Conservation (phyloP, 2,329 filamentous ascomycete genomes). For the Exophiala sp. region DNA sequence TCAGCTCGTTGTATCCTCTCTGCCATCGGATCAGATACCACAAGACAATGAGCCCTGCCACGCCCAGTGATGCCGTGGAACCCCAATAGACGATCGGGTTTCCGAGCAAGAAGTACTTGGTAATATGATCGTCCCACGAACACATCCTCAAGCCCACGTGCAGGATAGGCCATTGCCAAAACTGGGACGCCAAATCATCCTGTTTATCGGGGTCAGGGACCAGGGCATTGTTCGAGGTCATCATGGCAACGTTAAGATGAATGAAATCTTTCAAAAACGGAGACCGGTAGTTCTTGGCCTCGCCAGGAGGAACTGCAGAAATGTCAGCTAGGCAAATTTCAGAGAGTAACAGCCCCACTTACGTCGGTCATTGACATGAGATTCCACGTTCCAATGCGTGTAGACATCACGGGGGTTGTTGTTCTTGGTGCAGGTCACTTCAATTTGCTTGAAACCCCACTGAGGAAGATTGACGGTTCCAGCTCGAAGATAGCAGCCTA, state of each 20-base stretch:
- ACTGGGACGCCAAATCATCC: slow-evolving; percentile 90
- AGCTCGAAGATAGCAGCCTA: slow-evolving; percentile 90
- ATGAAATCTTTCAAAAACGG: slow-evolving; percentile 97
- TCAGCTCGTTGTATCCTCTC: slow-evolving; percentile 82
- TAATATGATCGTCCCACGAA: slow-evolving; percentile 88
- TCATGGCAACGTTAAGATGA: slow-evolving; percentile 98
- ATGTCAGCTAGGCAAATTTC: slow-evolving; percentile 31
- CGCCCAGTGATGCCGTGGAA: slow-evolving; percentile 69
- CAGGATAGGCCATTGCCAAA: slow-evolving; percentile 98
- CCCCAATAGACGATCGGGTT: slow-evolving; percentile 97
- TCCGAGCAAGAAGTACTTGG: slow-evolving; percentile 97
- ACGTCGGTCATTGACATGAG: slow-evolving; percentile 89
- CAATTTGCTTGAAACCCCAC: slow-evolving; percentile 99
- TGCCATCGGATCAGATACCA: slow-evolving; percentile 96
- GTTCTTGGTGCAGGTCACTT: slow-evolving; percentile 87
- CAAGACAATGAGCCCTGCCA: slow-evolving; percentile 64
- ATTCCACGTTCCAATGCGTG: slow-evolving; percentile 98
- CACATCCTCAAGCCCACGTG: slow-evolving; percentile 97
- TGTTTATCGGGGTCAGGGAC: slow-evolving; percentile 98
- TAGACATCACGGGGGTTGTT: slow-evolving; percentile 90
- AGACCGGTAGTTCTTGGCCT: slow-evolving; percentile 89
- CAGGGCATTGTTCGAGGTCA: slow-evolving; percentile 98
- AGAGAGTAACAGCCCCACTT: slow-evolving; percentile 40
- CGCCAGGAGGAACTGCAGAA: slow-evolving; percentile 68
- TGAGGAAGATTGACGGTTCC: slow-evolving; percentile 95